Evolutionary conservation across 305 asterid genomes (phyloP).

Genomic region (Fraxinus latifolia): DNA sequence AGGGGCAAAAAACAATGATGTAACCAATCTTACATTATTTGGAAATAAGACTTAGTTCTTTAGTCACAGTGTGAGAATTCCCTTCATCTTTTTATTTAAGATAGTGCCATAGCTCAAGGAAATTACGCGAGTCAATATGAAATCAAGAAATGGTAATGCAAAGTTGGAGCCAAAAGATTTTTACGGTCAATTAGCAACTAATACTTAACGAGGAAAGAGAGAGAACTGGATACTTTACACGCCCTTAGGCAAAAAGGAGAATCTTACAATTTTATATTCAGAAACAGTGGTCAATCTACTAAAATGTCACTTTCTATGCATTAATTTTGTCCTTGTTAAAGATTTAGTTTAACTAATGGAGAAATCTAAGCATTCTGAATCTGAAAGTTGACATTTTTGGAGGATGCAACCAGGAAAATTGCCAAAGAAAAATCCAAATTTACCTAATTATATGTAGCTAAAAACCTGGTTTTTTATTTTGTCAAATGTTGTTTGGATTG

Average conservation of each 20-base stretch:
- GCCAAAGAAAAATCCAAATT: not conserved
- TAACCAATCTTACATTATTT: not conserved
- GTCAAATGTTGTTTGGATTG: not conserved
- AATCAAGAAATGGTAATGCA: conserved; percentile 6
- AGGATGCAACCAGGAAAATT: not conserved
- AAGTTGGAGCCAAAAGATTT: conserved; percentile 23
- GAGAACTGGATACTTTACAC: conserved; percentile 19
- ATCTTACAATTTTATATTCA: conserved; percentile 37
- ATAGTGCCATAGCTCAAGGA: not conserved
- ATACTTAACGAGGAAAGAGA: conserved; percentile 16
- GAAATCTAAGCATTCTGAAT: conserved; percentile 5
- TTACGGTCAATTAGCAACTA: conserved; percentile 32
- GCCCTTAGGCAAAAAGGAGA: conserved; percentile 30
- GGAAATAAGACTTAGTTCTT: not conserved
- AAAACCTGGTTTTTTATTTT: not conserved
- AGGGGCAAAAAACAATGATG: not conserved
- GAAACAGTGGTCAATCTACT: conserved; percentile 6
- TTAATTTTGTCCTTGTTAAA: conserved; percentile 19
- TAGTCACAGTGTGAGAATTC: not conserved
- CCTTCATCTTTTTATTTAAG: not conserved
- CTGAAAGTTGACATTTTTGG: not conserved
- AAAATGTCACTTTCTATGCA: conserved; percentile 10
- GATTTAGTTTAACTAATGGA: conserved; percentile 8
- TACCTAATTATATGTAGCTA: not conserved
- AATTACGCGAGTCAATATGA: not conserved